These are phyloP conservation scores for Vanrija humicola DNA, from an alignment of 1,284 basidiomycete genomes.

Conservation along the genomic window DNA sequence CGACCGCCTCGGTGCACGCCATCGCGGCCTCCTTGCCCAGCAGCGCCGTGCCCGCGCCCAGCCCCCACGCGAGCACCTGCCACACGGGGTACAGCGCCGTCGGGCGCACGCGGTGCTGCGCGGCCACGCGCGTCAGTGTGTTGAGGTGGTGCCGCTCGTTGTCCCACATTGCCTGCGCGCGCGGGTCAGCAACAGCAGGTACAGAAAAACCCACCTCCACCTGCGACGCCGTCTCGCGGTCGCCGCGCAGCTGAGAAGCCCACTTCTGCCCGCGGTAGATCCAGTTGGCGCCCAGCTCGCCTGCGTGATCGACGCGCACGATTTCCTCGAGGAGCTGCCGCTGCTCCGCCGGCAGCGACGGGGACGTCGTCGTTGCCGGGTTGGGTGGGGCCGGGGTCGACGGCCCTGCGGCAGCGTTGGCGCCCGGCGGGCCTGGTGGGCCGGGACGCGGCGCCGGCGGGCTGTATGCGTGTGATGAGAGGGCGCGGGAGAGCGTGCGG, in stretches of 20 bases:
- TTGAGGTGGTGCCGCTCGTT: constrained; percentile 88
- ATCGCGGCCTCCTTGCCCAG: constrained; percentile 92
- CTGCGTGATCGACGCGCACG: constrained; percentile 84
- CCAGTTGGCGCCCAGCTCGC: constrained; percentile 87
- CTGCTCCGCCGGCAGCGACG: constrained; percentile 35
- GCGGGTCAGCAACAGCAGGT: not conserved
- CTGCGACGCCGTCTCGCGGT: constrained; percentile 61
- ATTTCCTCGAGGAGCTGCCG: constrained; percentile 44
- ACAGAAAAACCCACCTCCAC: constrained; percentile 61
- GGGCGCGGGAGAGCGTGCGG: not conserved
- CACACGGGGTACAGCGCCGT: constrained; percentile 79
- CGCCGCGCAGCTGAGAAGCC: constrained; percentile 62
- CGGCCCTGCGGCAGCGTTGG: not conserved
- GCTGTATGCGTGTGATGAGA: constrained; percentile 20
- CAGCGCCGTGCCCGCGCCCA: constrained; percentile 80
- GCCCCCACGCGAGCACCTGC: constrained; percentile 74
- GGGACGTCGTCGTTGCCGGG: constrained; percentile 35
- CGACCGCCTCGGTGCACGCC: constrained; percentile 97
- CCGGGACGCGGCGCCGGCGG: constrained; percentile 6
- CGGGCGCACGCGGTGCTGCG: constrained; percentile 79
- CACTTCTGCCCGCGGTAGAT: constrained; percentile 77
- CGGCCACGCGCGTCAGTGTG: constrained; percentile 77
- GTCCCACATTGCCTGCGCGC: constrained; percentile 83
- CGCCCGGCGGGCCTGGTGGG: constrained; percentile 3
- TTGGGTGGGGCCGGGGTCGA: constrained; percentile 1